Base-by-base conservation (phyloP, 345 rosid species). In the Dipteronia dyeriana region DNA sequence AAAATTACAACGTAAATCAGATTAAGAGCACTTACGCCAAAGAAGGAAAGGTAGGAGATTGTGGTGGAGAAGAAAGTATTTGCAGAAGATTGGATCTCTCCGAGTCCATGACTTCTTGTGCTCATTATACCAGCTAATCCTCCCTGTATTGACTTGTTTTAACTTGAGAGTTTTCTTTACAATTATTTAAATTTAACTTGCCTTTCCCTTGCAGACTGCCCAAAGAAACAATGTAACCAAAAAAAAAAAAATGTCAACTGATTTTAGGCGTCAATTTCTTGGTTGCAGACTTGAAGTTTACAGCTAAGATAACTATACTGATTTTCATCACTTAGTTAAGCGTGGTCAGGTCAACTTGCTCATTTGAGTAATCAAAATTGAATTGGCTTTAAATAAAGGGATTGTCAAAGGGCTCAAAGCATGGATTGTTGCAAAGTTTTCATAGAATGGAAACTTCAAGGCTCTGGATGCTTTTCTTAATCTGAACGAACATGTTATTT, bases 1-100 rank as follows among this genome's bases (percentile, higher is more conserved):
- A 73, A 13, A 71, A 84, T 12, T 43, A 66, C 17, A 14, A 49
- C 43, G 5, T 82, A 87, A 9, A 79, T 10, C 73, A 75, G 39
- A 20, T 79, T 20, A 61, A 79, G 61, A 8, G 54, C 76, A 1
- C 22, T 17, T 19, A 81, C 9, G 13, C 79, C 70, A 20, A 81
- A 0, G 19, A 74, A 45, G 75, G 41, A 5, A 53, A 14, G 54
- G 63, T 20, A 29, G 49, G 51, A 49, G 16, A 5, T 51, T 69
- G 22, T 22, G 80, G 12, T 19, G 57, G 45, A 13, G 74, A 13
- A 14, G 77, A 70, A 76, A 59, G 74, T 70, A 66, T 59, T 54
- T 59, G 68, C 29, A 26, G 49, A 17, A 26, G 59, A 68, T 13
- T 13, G 11, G 59, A 41, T 9, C 60, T 26, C 67, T 43, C 59